phyloP scores from a whole-genome alignment of 2,329 filamentous ascomycete genomes.

The Celoporthe dispersa region DNA sequence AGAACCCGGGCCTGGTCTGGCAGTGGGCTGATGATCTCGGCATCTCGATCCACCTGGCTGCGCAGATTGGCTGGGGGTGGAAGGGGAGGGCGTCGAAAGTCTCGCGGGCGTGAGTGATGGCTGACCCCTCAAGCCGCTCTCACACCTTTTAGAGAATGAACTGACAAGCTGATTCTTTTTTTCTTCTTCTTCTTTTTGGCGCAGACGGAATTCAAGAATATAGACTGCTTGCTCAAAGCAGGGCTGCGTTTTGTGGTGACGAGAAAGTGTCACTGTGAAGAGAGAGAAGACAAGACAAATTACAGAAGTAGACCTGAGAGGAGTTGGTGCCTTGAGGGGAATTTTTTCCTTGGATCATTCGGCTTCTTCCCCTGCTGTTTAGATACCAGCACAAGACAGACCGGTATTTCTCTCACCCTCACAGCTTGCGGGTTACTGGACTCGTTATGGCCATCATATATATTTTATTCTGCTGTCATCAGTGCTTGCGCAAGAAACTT shows the following conservation, averaged over 20 bases:
- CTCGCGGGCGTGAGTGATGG: conserved; percentile 22
- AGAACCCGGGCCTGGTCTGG: conserved; percentile 62
- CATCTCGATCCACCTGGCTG: conserved; percentile 50
- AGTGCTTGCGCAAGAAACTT: too few species aligned
- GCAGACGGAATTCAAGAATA: not conserved
- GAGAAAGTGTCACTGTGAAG: not conserved
- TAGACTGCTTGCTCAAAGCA: not conserved
- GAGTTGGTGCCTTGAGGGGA: too few species aligned
- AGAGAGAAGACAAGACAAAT: not conserved
- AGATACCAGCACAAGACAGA: too few species aligned
- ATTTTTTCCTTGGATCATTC: too few species aligned
- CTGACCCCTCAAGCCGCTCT: not conserved
- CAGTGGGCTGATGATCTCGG: conserved; percentile 59
- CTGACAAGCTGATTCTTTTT: not conserved
- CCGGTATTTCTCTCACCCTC: too few species aligned
- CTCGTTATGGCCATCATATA: too few species aligned
- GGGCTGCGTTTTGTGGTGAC: not conserved
- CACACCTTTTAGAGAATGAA: not conserved
- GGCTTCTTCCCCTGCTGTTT: too few species aligned
- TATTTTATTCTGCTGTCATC: too few species aligned
- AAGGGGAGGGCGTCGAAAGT: conserved; percentile 39
- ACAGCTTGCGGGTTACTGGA: too few species aligned
- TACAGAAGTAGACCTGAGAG: not conserved
- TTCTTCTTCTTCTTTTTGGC: not conserved
- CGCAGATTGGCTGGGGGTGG: conserved; percentile 62